Percentiles rank a stretch among this genome's conserved stretches.
Evolutionary conservation across 2,329 filamentous ascomycete genomes (phyloP).

Genomic region (Aspergillus aculeatinus): DNA sequence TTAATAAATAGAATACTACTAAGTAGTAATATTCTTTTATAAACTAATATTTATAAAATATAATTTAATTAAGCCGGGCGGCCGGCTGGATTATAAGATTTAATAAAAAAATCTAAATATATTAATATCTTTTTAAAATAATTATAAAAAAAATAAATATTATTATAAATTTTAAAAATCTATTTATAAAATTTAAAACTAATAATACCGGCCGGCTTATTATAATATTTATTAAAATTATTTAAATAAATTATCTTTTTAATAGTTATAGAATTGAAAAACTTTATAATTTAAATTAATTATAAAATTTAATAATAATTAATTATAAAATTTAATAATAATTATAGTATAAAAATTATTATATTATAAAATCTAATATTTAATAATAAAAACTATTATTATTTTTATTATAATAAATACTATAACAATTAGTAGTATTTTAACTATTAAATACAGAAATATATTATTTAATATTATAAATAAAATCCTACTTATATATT

Average conservation of each 20-base stretch:
- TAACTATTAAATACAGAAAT: no score
- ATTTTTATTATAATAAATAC: neutral
- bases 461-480: no score
- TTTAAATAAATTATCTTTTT: no score
- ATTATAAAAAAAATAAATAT: neutral
- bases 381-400: neutral
- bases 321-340: neutral
- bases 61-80: no score
- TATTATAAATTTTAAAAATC: no score
- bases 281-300: neutral
- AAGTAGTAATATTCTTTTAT: neutral
- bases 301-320: neutral
- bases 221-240: no score
- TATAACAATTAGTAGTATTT: neutral
- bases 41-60: neutral
- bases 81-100: no score
- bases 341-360: accelerated
- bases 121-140: neutral
- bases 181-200: no score
- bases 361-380: neutral
- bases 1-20: neutral
- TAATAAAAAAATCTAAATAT: neutral
- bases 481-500: no score
- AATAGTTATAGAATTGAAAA: no score
- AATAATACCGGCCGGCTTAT: accelerated